Conservation (phyloP, 2,329 filamentous ascomycete species). For the Trichoderma gracile region DNA sequence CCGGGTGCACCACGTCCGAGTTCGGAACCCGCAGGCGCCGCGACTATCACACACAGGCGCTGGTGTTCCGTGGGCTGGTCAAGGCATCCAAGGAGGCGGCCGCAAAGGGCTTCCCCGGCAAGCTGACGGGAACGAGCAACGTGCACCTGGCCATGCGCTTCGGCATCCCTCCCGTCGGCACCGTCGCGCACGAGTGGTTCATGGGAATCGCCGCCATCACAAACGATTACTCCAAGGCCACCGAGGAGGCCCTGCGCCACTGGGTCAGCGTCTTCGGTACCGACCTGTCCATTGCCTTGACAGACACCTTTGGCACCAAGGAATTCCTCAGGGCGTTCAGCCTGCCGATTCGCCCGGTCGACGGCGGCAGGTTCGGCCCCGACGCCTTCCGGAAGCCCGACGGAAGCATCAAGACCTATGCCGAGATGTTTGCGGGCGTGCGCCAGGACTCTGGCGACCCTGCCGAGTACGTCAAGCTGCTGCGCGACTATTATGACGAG, state of each 20-base stretch:
- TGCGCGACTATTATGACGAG: conserved; percentile 77
- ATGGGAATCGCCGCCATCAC: conserved; percentile 96
- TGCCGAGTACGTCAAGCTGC: conserved; percentile 72
- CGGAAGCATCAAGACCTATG: conserved; percentile 64
- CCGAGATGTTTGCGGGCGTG: conserved; percentile 78
- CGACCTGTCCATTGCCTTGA: conserved; percentile 83
- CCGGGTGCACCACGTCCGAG: conserved; percentile 87
- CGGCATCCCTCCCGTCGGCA: conserved; percentile 80
- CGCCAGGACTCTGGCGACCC: conserved; percentile 92
- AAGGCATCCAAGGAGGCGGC: conserved; percentile 72
- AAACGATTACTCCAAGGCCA: conserved; percentile 79
- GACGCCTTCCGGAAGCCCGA: conserved; percentile 45
- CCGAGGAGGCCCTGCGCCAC: conserved; percentile 78
- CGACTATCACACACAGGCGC: conserved; percentile 91
- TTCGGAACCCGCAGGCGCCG: conserved; percentile 87
- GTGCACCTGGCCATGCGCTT: conserved; percentile 97
- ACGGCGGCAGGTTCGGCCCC: conserved; percentile 42
- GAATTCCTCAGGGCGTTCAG: conserved; percentile 85
- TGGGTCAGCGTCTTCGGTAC: conserved; percentile 91
- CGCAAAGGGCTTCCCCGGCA: conserved; percentile 65
- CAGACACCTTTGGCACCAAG: conserved; percentile 93
- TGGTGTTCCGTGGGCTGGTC: conserved; percentile 85
- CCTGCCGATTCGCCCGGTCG: conserved; percentile 55
- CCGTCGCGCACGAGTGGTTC: conserved; percentile 96
- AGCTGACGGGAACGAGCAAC: conserved; percentile 87